phyloP scores from a whole-genome alignment of 306 rosid species.

The apple (Malus domestica) region ASM211411v1 NC_041792.1:27541907-27542406 shows the following conservation, averaged over 20 bases:
- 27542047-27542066: slow-evolving; percentile 53
- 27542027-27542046: slow-evolving; percentile 20
- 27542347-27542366: too few relatives aligned
- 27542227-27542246: neutral
- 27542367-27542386: too few relatives aligned
- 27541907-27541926: slow-evolving; percentile 20
- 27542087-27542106: slow-evolving; percentile 16
- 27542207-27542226: slow-evolving; percentile 7
- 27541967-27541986: slow-evolving; percentile 25
- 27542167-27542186: neutral
- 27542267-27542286: neutral
- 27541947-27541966: neutral
- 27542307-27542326: neutral
- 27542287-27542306: neutral
- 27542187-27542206: neutral
- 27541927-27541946: neutral
- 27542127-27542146: slow-evolving; percentile 30
- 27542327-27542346: too few relatives aligned
- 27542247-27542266: neutral
- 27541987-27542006: slow-evolving; percentile 39
- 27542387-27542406: too few relatives aligned
- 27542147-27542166: slow-evolving; percentile 5
- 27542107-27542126: slow-evolving; percentile 22
- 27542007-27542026: slow-evolving; percentile 33
- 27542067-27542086: slow-evolving; percentile 38